phyloP scores from a whole-genome alignment of 495 filamentous ascomycete species.

The Penicillium samsonianum region DNA sequence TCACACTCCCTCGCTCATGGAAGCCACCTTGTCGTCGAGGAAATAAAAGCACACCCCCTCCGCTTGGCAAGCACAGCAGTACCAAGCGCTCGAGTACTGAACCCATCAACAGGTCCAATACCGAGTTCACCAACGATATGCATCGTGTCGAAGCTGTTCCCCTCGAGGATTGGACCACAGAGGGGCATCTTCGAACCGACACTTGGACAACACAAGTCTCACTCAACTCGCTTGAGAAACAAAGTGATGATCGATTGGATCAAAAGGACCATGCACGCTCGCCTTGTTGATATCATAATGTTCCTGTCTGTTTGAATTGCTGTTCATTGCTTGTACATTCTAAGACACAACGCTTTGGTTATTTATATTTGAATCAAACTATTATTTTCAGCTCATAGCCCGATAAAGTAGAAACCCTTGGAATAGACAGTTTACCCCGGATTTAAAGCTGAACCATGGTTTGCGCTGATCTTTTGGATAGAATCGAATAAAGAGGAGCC shows the following conservation, averaged over 20 bases:
- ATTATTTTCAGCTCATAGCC: too few relatives aligned
- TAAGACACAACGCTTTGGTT: neutral
- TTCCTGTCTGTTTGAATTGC: neutral
- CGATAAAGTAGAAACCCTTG: too few relatives aligned
- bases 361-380: neutral
- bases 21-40: constrained; percentile 11
- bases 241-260: neutral
- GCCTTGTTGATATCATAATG: neutral
- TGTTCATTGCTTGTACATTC: neutral
- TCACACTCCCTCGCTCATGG: constrained; percentile 20
- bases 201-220: neutral
- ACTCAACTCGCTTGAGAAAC: neutral
- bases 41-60: constrained; percentile 5
- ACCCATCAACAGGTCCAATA: constrained; percentile 22
- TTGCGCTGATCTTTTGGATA: neutral
- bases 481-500: too few relatives aligned
- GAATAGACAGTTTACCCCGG: neutral
- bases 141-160: constrained; percentile 15
- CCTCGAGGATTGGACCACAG: constrained; percentile 18
- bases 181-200: neutral
- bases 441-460: neutral
- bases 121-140: constrained; percentile 16
- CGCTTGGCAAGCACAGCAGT: neutral
- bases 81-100: constrained; percentile 25
- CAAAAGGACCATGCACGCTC: neutral